Conservation (phyloP, 768 basidiomycete species). For the Naganishia randhawae region DNA sequence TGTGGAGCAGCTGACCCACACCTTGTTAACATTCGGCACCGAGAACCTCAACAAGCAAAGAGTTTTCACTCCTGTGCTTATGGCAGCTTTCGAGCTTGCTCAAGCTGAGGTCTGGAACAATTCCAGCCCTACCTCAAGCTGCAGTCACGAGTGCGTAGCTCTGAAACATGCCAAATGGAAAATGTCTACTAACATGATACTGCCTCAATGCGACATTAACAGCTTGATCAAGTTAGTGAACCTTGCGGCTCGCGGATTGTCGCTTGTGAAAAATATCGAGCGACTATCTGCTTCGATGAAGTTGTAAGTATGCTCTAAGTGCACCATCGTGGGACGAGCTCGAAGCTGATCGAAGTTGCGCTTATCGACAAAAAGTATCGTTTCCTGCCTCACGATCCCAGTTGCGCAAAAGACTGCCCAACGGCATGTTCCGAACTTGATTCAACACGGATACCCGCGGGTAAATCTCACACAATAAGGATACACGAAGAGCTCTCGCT, state of each 20-base stretch:
- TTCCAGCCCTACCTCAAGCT: constrained; percentile 23
- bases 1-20: neutral
- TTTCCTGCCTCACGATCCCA: constrained; percentile 62
- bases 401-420: neutral
- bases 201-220: neutral
- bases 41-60: constrained; percentile 62
- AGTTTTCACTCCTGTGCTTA: constrained; percentile 75
- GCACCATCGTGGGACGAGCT: neutral
- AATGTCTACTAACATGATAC: neutral
- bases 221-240: constrained; percentile 52
- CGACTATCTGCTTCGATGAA: constrained; percentile 77
- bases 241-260: constrained; percentile 62
- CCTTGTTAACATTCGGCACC: constrained; percentile 37
- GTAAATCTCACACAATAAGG: constrained; percentile 53
- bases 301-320: constrained; percentile 57
- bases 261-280: constrained; percentile 74
- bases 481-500: neutral
- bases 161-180: neutral
- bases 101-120: constrained; percentile 62
- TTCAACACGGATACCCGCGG: constrained; percentile 74
- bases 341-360: neutral
- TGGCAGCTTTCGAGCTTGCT: constrained; percentile 69
- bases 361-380: constrained; percentile 55
- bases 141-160: constrained; percentile 21
- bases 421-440: constrained; percentile 53